These are phyloP conservation scores for Talaromyces sp. DNA, from an alignment of 2,329 filamentous ascomycete genomes.

Conservation along the genomic window DNA sequence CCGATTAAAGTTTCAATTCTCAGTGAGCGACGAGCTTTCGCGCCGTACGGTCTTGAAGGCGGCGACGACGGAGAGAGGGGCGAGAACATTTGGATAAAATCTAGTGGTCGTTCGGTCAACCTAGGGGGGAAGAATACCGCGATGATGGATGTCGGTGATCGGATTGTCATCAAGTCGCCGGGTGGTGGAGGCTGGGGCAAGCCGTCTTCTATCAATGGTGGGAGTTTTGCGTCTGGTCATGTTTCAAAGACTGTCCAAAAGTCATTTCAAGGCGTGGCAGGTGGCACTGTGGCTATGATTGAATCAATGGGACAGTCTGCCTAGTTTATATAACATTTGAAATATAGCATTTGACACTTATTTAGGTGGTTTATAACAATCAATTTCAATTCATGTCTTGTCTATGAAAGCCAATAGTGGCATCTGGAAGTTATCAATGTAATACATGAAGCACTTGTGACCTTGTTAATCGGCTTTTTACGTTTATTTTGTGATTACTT, in stretches of 20 bases:
- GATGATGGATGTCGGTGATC: slow-evolving; percentile 19
- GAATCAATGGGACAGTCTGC: background rate
- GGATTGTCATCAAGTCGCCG: slow-evolving; percentile 19
- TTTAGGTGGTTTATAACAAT: no score
- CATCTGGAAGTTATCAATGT: no score
- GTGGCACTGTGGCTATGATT: background rate
- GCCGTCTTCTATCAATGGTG: background rate
- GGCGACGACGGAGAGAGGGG: slow-evolving; percentile 18
- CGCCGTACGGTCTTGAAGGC: slow-evolving; percentile 23
- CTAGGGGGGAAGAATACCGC: slow-evolving; percentile 22
- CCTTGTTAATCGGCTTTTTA: no score
- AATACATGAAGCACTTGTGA: no score
- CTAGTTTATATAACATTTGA: background rate
- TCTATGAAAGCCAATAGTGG: no score
- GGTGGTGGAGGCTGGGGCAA: slow-evolving; percentile 22
- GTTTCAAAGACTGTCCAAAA: background rate
- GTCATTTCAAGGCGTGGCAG: background rate
- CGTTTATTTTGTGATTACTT: no score
- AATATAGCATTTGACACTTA: no score
- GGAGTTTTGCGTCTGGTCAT: background rate
- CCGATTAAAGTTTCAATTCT: slow-evolving; percentile 13
- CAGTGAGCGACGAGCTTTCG: slow-evolving; percentile 18
- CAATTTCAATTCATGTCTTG: no score
- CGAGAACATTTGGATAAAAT: slow-evolving; percentile 17
- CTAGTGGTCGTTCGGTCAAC: slow-evolving; percentile 15